Evolutionary conservation across 2,329 filamentous ascomycete genomes (phyloP).

Genomic region (Hypoxylon sp.): DNA sequence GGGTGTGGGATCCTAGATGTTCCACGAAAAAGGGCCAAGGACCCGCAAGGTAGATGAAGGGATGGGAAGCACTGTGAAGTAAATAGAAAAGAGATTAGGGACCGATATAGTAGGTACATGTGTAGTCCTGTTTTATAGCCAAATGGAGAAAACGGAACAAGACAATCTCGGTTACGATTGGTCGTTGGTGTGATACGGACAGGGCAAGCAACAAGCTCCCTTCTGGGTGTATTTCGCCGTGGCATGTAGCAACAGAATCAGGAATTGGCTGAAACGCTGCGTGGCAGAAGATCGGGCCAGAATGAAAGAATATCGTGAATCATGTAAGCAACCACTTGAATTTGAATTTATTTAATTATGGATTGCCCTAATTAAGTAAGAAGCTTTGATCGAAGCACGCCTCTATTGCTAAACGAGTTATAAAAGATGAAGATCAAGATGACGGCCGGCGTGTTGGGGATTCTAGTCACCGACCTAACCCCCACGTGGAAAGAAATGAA

Average conservation of each 20-base stretch:
- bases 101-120: conserved; percentile 13
- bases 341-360: background rate
- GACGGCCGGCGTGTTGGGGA: conserved; percentile 5
- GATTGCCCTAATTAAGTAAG: too few relatives aligned
- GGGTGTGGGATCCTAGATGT: too few relatives aligned
- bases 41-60: conserved; percentile 7
- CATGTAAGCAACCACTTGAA: conserved; percentile 1
- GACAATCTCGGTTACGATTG: conserved; percentile 16
- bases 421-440: background rate
- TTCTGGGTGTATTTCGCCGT: background rate
- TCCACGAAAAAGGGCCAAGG: too few relatives aligned
- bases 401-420: too few relatives aligned
- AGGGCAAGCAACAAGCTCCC: conserved; percentile 4
- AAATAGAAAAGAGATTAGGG: conserved; percentile 3
- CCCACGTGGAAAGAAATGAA: conserved; percentile 27
- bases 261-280: conserved; percentile 10
- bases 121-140: conserved; percentile 4
- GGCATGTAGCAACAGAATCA: background rate
- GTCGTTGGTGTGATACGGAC: conserved; percentile 20
- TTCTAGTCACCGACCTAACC: background rate
- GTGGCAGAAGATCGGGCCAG: conserved; percentile 12
- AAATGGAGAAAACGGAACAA: conserved; percentile 33
- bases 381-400: too few relatives aligned
- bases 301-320: conserved; percentile 18
- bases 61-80: conserved; percentile 23